Percentiles rank a stretch among this genome's conserved stretches.
Conservation (phyloP, 768 basidiomycete genomes). For the Leccinum broughii region DNA sequence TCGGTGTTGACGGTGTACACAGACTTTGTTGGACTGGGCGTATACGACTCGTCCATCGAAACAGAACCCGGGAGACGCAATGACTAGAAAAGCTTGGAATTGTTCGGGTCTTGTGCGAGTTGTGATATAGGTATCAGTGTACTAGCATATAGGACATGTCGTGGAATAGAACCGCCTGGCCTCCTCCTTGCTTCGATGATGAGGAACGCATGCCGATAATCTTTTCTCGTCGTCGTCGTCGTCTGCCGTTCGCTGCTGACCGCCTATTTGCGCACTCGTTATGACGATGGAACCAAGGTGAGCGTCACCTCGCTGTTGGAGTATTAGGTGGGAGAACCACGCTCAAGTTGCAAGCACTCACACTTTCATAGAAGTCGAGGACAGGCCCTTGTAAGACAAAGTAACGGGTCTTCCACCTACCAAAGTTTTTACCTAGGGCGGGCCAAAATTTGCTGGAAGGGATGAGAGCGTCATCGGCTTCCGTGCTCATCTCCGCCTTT, state of each 20-base stretch:
- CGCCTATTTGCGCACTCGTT: constrained; percentile 93
- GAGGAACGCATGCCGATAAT: constrained; percentile 96
- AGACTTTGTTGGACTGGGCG: constrained; percentile 59
- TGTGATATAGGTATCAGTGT: constrained; percentile 56
- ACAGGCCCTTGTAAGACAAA: constrained; percentile 91
- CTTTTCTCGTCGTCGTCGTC: constrained; percentile 77
- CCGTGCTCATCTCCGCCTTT: constrained; percentile 10
- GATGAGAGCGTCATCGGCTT: neutral
- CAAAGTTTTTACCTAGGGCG: constrained; percentile 88
- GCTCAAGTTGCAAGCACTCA: constrained; percentile 45
- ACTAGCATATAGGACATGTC: constrained; percentile 88
- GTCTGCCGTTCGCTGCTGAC: constrained; percentile 70
- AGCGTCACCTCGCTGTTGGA: constrained; percentile 75
- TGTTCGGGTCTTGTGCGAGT: constrained; percentile 33
- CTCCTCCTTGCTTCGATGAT: constrained; percentile 87
- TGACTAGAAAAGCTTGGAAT: constrained; percentile 60
- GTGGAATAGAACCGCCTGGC: constrained; percentile 65
- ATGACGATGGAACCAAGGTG: constrained; percentile 90
- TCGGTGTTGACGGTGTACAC: constrained; percentile 44
- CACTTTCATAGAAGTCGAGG: constrained; percentile 93
- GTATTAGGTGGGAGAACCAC: constrained; percentile 13
- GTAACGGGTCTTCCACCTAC: constrained; percentile 95
- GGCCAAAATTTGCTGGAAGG: constrained; percentile 15
- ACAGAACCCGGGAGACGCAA: constrained; percentile 32
- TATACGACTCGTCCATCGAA: constrained; percentile 30